Evolutionary conservation across 2,329 filamentous ascomycete genomes (phyloP), one percentile per base, ranked within the genome.

Genomic region (Fusarium sublunatum): DNA sequence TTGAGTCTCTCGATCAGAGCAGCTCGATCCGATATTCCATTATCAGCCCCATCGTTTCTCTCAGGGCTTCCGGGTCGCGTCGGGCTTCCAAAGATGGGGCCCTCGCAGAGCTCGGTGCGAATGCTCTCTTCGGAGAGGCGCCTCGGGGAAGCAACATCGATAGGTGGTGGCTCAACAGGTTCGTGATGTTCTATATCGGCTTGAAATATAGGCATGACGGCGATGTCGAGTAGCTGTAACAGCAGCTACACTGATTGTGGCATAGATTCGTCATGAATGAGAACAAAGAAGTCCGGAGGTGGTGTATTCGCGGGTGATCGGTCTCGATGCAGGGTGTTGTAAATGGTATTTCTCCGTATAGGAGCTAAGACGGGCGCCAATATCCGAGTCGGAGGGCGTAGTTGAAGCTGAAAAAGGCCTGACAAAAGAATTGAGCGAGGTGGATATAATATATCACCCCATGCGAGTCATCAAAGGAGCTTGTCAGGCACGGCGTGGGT

Each of bases 1-100:
- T 97, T 97, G 66, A 97, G 83, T 64, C 89, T 85, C 76, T 93
- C 86, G 54, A 98, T 97, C 69, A 97, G 80, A 75, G 93, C 90
- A 54, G 87, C 87, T 64, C 93, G 85, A 74, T 92, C 88, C 15
- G 81, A 82, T 32, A 80, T 81, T 11, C 77, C 69, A 25, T 56
- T 58, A 13, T 71, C 72, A 42, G 71, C 70, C 44, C 70, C 68
- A 24, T 73, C 68, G 29, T 25, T 53, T 48, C 41, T 58, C 13
- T 58, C 62, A 7, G 69, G 68, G 11, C 64, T 67, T 24, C 58
- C 40, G 9, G 75, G 64, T 29, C 54, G 65, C 25, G 50, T 59
- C 13, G 79, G 79, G 44, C 75, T 80, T 41, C 83, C 81, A 25
- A 73, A 75, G 13, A 88, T 41, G 1, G 80, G 85, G 0, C 85